A percentile compares a stretch with the other conserved stretches of the same genome.
Evolutionary conservation across 2,329 filamentous ascomycete species (phyloP).

Genomic region (Alternaria ventricosa): DNA sequence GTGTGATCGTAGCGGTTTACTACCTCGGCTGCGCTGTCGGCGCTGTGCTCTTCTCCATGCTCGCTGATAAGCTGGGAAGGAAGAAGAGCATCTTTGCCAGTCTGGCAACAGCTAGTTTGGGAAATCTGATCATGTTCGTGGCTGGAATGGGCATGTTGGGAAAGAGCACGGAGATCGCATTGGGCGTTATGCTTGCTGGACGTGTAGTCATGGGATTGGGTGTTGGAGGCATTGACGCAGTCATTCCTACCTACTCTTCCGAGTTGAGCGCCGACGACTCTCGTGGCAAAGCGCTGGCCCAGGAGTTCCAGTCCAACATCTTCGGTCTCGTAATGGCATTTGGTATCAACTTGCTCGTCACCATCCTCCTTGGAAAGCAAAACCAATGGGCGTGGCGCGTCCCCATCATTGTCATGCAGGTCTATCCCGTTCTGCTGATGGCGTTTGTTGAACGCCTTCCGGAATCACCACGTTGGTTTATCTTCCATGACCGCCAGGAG

Average conservation of each 20-base stretch:
- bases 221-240: constrained; percentile 66
- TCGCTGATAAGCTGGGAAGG: constrained; percentile 61
- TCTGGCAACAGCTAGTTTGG: constrained; percentile 60
- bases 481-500: constrained; percentile 58
- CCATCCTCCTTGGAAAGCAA: constrained; percentile 60
- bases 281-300: constrained; percentile 64
- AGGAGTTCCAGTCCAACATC: constrained; percentile 71
- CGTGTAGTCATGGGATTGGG: constrained; percentile 63
- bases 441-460: constrained; percentile 61
- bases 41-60: constrained; percentile 62
- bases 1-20: constrained; percentile 67
- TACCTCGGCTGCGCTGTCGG: constrained; percentile 67
- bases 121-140: constrained; percentile 67
- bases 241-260: constrained; percentile 66
- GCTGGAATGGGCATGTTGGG: constrained; percentile 57
- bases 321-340: constrained; percentile 68
- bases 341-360: constrained; percentile 64
- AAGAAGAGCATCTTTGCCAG: constrained; percentile 64
- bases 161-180: constrained; percentile 32
- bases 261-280: constrained; percentile 64
- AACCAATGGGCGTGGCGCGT: constrained; percentile 68
- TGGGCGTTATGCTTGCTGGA: constrained; percentile 59
- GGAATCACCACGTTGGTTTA: constrained; percentile 65
- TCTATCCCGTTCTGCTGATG: constrained; percentile 63
- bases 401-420: constrained; percentile 67